phyloP scores from a whole-genome alignment of 805 yeast genomes.

The Saturnispora serradocipensis region DNA sequence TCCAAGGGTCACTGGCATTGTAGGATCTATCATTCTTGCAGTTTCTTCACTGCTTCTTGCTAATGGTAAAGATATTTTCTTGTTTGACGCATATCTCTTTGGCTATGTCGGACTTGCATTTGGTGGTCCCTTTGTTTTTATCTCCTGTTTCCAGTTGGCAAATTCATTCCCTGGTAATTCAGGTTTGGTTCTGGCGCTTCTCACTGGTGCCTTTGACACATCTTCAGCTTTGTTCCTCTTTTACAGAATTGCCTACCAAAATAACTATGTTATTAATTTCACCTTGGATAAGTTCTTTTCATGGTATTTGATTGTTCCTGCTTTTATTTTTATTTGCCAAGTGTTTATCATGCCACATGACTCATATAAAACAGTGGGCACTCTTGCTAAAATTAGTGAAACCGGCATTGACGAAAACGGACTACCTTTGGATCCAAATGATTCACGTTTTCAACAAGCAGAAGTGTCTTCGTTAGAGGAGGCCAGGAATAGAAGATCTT shows the following conservation, averaged over 20 bases:
- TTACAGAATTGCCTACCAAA: constrained; percentile 59
- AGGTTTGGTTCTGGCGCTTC: constrained; percentile 69
- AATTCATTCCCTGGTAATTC: constrained; percentile 77
- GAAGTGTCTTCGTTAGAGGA: constrained; percentile 13
- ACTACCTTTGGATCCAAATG: constrained; percentile 42
- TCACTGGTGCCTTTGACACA: constrained; percentile 92
- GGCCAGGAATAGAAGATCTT: constrained; percentile 28
- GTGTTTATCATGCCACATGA: constrained; percentile 69
- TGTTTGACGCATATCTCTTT: constrained; percentile 54
- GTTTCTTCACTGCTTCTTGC: constrained; percentile 38
- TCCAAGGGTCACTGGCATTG: constrained; percentile 66
- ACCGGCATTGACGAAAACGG: constrained; percentile 72
- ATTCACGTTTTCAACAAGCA: constrained; percentile 22
- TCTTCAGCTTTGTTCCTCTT: constrained; percentile 79
- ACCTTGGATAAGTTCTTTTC: constrained; percentile 54
- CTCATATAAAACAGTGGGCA: constrained; percentile 64
- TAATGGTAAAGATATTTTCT: constrained; percentile 15
- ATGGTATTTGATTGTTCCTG: constrained; percentile 62
- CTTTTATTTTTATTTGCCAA: constrained; percentile 69
- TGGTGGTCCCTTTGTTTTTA: constrained; percentile 92
- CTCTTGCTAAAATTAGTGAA: constrained; percentile 57
- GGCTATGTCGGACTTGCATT: constrained; percentile 76
- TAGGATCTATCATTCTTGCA: constrained; percentile 56
- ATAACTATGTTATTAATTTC: constrained; percentile 28
- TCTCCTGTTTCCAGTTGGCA: constrained; percentile 82